phyloP scores from a whole-genome alignment of 441 rosid species.

The Omphalea diandra region DNA sequence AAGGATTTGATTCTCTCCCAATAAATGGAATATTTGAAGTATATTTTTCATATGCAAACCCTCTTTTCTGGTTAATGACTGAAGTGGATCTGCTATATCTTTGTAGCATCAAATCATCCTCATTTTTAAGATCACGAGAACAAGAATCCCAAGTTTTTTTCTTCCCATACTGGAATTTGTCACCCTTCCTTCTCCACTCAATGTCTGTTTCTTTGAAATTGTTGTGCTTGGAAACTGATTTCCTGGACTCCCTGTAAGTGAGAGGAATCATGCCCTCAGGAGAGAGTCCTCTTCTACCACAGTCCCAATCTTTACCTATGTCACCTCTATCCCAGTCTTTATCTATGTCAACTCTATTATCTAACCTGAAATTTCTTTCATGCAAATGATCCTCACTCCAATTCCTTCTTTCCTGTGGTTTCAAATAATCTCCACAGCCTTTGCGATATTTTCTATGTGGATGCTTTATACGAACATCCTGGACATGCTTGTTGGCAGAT shows the following conservation, averaged over 20 bases:
- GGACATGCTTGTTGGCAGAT: constrained; percentile 4
- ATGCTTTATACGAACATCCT: constrained; percentile 8
- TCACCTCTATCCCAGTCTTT: constrained; percentile 32
- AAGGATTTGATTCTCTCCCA: constrained; percentile 33
- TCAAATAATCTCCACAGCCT: constrained; percentile 32
- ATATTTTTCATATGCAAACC: constrained; percentile 29
- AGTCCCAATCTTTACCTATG: constrained; percentile 26
- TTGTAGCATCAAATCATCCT: constrained; percentile 29
- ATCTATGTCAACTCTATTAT: constrained; percentile 28
- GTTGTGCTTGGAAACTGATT: constrained; percentile 27
- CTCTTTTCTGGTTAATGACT: constrained; percentile 29
- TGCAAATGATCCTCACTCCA: constrained; percentile 30
- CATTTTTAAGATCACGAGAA: constrained; percentile 28
- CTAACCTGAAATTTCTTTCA: constrained; percentile 28
- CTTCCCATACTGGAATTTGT: not conserved
- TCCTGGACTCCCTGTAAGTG: constrained; percentile 31
- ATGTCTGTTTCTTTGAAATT: constrained; percentile 24
- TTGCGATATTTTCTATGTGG: constrained; percentile 25
- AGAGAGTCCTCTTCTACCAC: constrained; percentile 25
- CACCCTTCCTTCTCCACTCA: constrained; percentile 27
- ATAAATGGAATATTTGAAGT: constrained; percentile 26
- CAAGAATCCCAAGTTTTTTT: constrained; percentile 27
- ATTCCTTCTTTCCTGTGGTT: constrained; percentile 27
- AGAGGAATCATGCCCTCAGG: constrained; percentile 27
- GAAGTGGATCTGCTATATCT: constrained; percentile 27